A percentile compares a stretch with the other conserved stretches of the same genome.
Evolutionary conservation across 106 monocot species (phyloP).

Genomic region (Dioscorea dumetorum): DNA sequence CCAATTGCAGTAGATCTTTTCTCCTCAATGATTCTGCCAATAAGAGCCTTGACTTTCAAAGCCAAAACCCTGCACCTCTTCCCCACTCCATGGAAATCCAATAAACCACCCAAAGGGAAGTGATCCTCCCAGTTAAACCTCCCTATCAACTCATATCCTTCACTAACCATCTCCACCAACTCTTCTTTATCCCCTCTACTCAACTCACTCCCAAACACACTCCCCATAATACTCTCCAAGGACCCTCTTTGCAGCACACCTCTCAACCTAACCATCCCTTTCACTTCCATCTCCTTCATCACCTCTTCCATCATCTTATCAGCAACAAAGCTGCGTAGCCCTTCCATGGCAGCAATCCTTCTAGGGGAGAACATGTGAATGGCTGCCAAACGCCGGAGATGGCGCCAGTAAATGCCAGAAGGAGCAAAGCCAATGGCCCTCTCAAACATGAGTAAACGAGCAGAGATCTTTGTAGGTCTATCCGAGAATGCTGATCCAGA

Average conservation of each 20-base stretch:
- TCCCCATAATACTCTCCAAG: constrained; percentile 41
- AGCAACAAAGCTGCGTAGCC: constrained; percentile 17
- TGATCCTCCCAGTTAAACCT: constrained; percentile 40
- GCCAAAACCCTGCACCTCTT: constrained; percentile 30
- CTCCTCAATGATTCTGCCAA: constrained; percentile 34
- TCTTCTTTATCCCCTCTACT: constrained; percentile 11
- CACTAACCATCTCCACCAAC: constrained; percentile 32
- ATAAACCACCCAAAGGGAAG: constrained; percentile 14
- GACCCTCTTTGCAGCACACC: constrained; percentile 25
- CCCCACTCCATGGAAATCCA: constrained; percentile 41
- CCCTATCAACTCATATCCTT: constrained; percentile 49
- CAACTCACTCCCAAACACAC: constrained; percentile 30
- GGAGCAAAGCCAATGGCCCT: constrained; percentile 74
- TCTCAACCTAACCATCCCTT: constrained; percentile 31
- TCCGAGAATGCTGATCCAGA: constrained; percentile 38
- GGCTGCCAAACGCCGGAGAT: constrained; percentile 39
- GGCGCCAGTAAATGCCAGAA: constrained; percentile 56
- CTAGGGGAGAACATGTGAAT: constrained; percentile 45
- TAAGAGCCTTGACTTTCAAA: constrained; percentile 19
- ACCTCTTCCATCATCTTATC: constrained; percentile 18
- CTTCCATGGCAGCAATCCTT: constrained; percentile 23
- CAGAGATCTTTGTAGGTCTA: constrained; percentile 39
- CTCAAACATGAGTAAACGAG: constrained; percentile 50
- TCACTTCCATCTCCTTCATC: constrained; percentile 18
- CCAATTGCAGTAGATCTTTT: constrained; percentile 9